Percentiles rank a stretch among this genome's conserved stretches.
These are phyloP conservation scores for Tetrahymena elliotti DNA, from an alignment of 73 alveolate genomes.

Conservation along the genomic window DNA sequence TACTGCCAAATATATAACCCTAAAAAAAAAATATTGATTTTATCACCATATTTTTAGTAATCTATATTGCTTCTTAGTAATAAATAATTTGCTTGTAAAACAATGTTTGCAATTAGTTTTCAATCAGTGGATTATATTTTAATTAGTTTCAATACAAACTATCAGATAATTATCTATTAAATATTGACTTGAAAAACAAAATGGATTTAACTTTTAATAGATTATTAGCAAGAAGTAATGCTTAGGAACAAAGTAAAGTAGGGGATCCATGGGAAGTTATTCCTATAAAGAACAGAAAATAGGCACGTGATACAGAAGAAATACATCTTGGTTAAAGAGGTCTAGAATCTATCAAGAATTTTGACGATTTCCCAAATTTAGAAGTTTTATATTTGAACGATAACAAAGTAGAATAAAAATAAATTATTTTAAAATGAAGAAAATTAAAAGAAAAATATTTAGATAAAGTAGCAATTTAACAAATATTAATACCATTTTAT, in stretches of 20 bases:
- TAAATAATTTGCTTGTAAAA: neutral
- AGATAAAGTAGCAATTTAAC: neutral
- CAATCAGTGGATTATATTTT: neutral
- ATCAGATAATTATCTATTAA: neutral
- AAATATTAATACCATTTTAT: neutral
- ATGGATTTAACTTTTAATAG: neutral
- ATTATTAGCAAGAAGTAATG: neutral
- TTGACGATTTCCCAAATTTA: constrained; percentile 84
- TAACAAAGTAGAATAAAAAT: constrained; percentile 62
- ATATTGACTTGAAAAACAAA: neutral
- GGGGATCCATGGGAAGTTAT: constrained; percentile 90
- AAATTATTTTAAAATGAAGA: neutral
- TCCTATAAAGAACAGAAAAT: constrained; percentile 88
- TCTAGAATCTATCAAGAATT: constrained; percentile 61
- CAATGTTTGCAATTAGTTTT: too few relatives aligned
- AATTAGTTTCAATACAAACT: neutral
- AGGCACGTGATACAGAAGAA: constrained; percentile 89
- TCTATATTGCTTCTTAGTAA: neutral
- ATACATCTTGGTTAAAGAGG: constrained; percentile 82
- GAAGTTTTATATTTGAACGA: constrained; percentile 93
- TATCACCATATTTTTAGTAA: neutral
- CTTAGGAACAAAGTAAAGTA: neutral
- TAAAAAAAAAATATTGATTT: too few relatives aligned
- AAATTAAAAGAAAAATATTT: neutral
- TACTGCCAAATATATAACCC: too few relatives aligned